Base-by-base conservation (phyloP, 2,329 filamentous ascomycete species). In the Trichophyton rubrum region DNA sequence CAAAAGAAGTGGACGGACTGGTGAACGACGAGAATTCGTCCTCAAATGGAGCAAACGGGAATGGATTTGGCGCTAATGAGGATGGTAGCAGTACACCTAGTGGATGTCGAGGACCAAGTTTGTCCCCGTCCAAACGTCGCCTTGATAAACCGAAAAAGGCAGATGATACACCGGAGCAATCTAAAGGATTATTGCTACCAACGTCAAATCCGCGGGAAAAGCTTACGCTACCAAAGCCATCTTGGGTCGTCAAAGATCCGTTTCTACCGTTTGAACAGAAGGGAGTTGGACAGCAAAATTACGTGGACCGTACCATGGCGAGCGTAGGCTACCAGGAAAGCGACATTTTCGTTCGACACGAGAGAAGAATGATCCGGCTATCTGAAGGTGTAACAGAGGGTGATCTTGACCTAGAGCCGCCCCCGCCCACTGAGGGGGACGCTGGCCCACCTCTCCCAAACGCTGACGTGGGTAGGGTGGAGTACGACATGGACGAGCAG, bases 401-500 rank as follows among this genome's bases (percentile, higher is more conserved):
- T 66, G 84, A 86, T 65, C 74, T 85, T 20, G 82, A 84, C 63
- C 72, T 83, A 57, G 78, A 75, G 58, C 75, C 78, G 24, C 74
- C 77, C 20, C 69, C 80, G 17, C 82, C 81, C 63, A 77, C 77
- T 17, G 87, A 88, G 56, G 81, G 80, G 7, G 85, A 88, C 53
- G n/a, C 51, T 13, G 49, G 49, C 24, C 17, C 22, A n/a, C 72
- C 76, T 33, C 74, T 78, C 43, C 75, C 77, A 3, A 74, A 74
- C 40, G 76, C 75, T 59, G 78, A 78, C 17, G 81, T 95, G 43
- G 89, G 90, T 11, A 85, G 89, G 61, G 93, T 99, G 20, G 93
- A 99, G 71, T 99, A 99, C 72, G 93, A 99, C 72, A 99, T 99
- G 93, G 93, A 99, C 70, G 93, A 99, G 74, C 93, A 99, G 70